Percentiles rank a stretch among this genome's conserved stretches.
phyloP scores from a whole-genome alignment of 2,329 filamentous ascomycete genomes.

The Camillea tinctor region DNA sequence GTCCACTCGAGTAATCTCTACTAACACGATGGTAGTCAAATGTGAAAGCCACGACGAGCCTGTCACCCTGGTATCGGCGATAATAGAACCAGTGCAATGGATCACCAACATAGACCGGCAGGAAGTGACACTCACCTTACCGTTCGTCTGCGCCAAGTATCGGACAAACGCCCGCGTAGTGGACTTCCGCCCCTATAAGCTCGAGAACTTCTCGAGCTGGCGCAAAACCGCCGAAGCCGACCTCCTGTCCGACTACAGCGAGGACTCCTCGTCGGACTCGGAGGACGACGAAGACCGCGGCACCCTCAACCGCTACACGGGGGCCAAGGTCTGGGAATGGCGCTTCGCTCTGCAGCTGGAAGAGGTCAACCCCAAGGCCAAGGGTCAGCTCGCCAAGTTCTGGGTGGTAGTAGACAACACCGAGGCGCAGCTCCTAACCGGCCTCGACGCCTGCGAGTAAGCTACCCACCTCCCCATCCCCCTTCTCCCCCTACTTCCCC shows the following conservation, averaged over 20 bases:
- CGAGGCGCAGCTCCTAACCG: conserved; percentile 48
- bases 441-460: conserved; percentile 47
- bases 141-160: conserved; percentile 74
- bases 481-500: neutral
- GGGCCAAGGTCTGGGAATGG: conserved; percentile 70
- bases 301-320: conserved; percentile 24
- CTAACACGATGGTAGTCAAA: conserved; percentile 39
- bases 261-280: conserved; percentile 30
- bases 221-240: conserved; percentile 47
- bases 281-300: conserved; percentile 28
- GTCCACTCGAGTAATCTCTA: neutral
- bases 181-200: conserved; percentile 69
- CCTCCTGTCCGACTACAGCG: conserved; percentile 45
- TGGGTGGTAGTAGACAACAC: conserved; percentile 68
- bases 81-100: conserved; percentile 41
- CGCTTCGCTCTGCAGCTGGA: conserved; percentile 77
- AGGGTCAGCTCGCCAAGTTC: conserved; percentile 47
- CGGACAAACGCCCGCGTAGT: conserved; percentile 71
- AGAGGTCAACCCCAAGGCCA: conserved; percentile 50
- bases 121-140: conserved; percentile 46
- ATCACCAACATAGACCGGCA: conserved; percentile 43
- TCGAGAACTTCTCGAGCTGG: conserved; percentile 68
- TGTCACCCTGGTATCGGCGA: conserved; percentile 36
- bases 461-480: conserved; percentile 1
- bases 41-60: conserved; percentile 43